A percentile compares a stretch with the other conserved stretches of the same genome.
Evolutionary conservation across 2,329 filamentous ascomycete genomes (phyloP).

Genomic region (Phoma sp.): DNA sequence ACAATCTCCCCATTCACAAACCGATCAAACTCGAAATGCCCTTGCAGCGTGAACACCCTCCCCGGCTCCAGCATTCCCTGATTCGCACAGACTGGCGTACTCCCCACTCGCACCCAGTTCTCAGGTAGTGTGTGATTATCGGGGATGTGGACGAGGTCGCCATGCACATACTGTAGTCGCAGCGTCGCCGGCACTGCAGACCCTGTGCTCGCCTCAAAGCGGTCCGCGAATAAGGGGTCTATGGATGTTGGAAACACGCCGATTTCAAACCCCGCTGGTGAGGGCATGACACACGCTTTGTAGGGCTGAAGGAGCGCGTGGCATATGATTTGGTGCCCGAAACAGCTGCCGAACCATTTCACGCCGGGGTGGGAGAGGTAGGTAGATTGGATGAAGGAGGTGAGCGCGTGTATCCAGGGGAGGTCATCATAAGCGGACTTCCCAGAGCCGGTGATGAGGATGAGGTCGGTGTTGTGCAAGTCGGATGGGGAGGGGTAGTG

Average conservation of each 20-base stretch:
- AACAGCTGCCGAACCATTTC: slow-evolving; percentile 54
- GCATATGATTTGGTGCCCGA: slow-evolving; percentile 52
- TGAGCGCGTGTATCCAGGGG: slow-evolving; percentile 34
- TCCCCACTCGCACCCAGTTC: slow-evolving; percentile 30
- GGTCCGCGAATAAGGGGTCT: slow-evolving; percentile 16
- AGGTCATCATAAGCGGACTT: slow-evolving; percentile 38
- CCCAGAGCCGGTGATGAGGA: slow-evolving; percentile 51
- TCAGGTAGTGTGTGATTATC: slow-evolving; percentile 19
- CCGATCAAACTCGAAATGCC: slow-evolving; percentile 53
- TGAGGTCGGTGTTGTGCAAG: slow-evolving; percentile 40
- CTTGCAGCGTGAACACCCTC: slow-evolving; percentile 51
- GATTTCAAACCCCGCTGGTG: slow-evolving; percentile 36
- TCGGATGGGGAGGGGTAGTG: slow-evolving; percentile 46
- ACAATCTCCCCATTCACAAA: slow-evolving; percentile 50
- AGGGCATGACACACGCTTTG: slow-evolving; percentile 35
- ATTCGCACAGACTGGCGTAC: slow-evolving; percentile 43
- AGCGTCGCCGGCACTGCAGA: slow-evolving; percentile 19
- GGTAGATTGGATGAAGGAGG: slow-evolving; percentile 38
- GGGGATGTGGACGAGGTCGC: slow-evolving; percentile 36
- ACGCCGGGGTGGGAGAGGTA: slow-evolving; percentile 40
- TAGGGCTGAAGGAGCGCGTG: slow-evolving; percentile 44
- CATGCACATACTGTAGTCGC: slow-evolving; percentile 50
- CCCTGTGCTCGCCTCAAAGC: neutral
- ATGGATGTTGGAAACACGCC: slow-evolving; percentile 33
- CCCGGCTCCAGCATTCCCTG: slow-evolving; percentile 51